phyloP scores from a whole-genome alignment of 164 flowering plant species.

The Liriodendron chinense region DNA sequence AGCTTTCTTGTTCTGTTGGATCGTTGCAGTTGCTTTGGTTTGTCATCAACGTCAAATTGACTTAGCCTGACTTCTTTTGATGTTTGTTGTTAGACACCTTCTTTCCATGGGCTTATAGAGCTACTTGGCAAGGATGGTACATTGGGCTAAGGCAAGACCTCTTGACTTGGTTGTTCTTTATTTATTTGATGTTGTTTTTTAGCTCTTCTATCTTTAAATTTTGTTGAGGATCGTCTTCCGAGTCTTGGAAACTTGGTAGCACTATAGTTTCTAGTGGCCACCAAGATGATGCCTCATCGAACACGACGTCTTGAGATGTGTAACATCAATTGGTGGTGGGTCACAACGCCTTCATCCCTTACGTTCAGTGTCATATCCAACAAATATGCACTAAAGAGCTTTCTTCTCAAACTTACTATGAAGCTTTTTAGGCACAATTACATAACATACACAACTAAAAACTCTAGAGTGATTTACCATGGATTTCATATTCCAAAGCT shows the following conservation, averaged over 20 bases:
- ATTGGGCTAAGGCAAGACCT: no score
- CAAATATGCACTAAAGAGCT: conserved; percentile 16
- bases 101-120: no score
- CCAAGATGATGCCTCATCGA: conserved; percentile 23
- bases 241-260: not conserved
- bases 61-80: no score
- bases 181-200: no score
- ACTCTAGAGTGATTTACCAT: not conserved
- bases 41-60: no score
- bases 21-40: no score
- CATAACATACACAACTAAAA: conserved; percentile 21
- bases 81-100: no score
- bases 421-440: conserved; percentile 11
- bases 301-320: conserved; percentile 20
- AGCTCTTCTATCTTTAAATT: no score
- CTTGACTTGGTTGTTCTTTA: no score
- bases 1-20: no score
- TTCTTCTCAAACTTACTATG: conserved; percentile 20
- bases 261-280: conserved; percentile 10
- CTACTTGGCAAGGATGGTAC: no score
- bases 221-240: not conserved
- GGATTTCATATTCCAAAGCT: not conserved
- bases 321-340: conserved; percentile 10
- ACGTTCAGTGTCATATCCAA: conserved; percentile 20
- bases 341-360: conserved; percentile 31